A percentile compares a stretch with the other conserved stretches of the same genome.
Evolutionary conservation across 2,329 filamentous ascomycete species (phyloP).

Genomic region (Alternaria sp.): DNA sequence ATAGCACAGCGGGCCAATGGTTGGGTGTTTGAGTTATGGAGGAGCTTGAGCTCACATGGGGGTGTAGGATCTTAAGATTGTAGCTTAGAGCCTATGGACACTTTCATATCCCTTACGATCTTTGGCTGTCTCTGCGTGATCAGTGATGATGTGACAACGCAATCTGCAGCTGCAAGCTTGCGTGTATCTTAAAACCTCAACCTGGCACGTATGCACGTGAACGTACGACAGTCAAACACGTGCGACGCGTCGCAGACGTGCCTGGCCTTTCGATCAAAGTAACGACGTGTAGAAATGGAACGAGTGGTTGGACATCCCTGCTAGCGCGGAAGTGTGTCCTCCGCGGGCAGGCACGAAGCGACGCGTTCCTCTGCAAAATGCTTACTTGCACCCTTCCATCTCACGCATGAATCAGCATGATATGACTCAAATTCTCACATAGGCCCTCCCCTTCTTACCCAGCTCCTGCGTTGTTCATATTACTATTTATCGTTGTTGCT

Average conservation of each 20-base stretch:
- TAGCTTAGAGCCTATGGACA: slow-evolving; percentile 49
- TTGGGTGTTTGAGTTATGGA: slow-evolving; percentile 47
- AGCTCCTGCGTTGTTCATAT: background rate
- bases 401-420: background rate
- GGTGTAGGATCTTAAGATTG: slow-evolving; percentile 47
- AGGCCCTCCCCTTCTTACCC: background rate
- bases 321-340: slow-evolving; percentile 2
- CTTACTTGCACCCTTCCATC: background rate
- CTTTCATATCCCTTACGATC: slow-evolving; percentile 37
- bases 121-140: background rate
- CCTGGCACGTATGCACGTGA: background rate
- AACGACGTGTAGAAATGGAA: background rate
- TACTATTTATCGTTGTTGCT: background rate
- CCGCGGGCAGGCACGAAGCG: slow-evolving; percentile 4
- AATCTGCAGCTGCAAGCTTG: background rate
- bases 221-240: background rate
- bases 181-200: background rate
- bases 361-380: slow-evolving; percentile 2
- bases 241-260: background rate
- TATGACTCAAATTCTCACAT: background rate
- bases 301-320: slow-evolving; percentile 2
- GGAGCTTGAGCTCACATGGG: slow-evolving; percentile 43
- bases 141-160: slow-evolving; percentile 5
- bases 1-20: slow-evolving; percentile 45
- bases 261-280: background rate